A percentile compares a stretch with the other conserved stretches of the same genome.
These are phyloP conservation scores for Elsinoe arachidis DNA, from an alignment of 2,329 filamentous ascomycete species.

Conservation along the genomic window DNA sequence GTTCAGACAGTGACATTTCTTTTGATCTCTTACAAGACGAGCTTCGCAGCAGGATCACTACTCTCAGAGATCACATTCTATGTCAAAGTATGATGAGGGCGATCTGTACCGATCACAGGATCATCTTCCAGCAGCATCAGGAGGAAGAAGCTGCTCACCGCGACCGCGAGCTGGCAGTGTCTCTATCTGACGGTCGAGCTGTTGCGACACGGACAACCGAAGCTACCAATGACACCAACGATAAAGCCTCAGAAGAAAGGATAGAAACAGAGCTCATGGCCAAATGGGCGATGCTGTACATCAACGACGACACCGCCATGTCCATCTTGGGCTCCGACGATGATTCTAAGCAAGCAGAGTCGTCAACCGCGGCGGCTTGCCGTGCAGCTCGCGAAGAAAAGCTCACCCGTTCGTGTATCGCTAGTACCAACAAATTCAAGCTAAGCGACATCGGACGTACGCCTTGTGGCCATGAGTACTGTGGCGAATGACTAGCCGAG, in stretches of 20 bases:
- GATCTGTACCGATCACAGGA: not conserved
- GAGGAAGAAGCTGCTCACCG: not conserved
- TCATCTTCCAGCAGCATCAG: not conserved
- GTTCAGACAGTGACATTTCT: not conserved
- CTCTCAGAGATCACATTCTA: not conserved
- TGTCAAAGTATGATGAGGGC: not conserved
- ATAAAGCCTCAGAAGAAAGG: not conserved
- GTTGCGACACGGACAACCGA: not conserved
- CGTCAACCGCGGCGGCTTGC: not conserved
- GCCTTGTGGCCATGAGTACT: conserved; percentile 32
- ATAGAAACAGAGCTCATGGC: not conserved
- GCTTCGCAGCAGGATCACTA: not conserved
- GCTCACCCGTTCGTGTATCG: not conserved
- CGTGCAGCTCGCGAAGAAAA: not conserved
- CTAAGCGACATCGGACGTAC: not conserved
- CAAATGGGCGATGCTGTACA: not conserved
- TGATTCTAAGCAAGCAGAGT: not conserved
- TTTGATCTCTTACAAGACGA: not conserved
- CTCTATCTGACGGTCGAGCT: not conserved
- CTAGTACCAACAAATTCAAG: not conserved
- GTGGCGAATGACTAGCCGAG: conserved; percentile 35
- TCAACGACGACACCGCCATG: not conserved
- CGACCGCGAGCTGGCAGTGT: not conserved
- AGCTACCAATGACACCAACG: not conserved
- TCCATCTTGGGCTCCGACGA: not conserved